Conservation (phyloP, 192 early-diverging fungal genomes). For the Coemansia sp. region DNA sequence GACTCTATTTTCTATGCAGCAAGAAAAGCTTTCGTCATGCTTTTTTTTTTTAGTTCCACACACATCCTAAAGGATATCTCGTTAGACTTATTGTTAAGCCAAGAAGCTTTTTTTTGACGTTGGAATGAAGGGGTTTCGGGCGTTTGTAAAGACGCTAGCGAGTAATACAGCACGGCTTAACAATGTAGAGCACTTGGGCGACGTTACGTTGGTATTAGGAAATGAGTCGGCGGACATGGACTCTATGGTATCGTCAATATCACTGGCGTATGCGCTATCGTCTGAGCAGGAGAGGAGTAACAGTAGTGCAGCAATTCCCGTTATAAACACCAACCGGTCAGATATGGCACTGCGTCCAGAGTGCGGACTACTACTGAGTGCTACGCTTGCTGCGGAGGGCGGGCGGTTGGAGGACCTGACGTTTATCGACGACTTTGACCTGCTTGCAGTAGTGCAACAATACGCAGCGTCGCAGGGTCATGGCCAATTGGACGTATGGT, state of each 20-base stretch:
- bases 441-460: not conserved
- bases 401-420: constrained; percentile 16
- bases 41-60: not conserved
- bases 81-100: not conserved
- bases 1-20: not conserved
- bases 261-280: constrained; percentile 38
- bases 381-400: constrained; percentile 11
- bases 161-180: constrained; percentile 19
- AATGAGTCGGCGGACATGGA: constrained; percentile 56
- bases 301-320: constrained; percentile 16
- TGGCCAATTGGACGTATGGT: constrained; percentile 20
- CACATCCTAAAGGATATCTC: not conserved
- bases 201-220: constrained; percentile 44
- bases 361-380: constrained; percentile 17
- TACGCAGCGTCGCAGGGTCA: not conserved
- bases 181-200: not conserved
- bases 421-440: constrained; percentile 43
- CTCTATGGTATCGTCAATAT: constrained; percentile 49
- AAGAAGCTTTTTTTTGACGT: not conserved
- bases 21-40: not conserved
- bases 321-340: constrained; percentile 34
- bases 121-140: constrained; percentile 16
- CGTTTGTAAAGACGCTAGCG: constrained; percentile 34
- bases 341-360: constrained; percentile 48
- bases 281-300: not conserved